Conservation (phyloP, 148 eudicot species). For the Rhododendron ferrugineum region DNA sequence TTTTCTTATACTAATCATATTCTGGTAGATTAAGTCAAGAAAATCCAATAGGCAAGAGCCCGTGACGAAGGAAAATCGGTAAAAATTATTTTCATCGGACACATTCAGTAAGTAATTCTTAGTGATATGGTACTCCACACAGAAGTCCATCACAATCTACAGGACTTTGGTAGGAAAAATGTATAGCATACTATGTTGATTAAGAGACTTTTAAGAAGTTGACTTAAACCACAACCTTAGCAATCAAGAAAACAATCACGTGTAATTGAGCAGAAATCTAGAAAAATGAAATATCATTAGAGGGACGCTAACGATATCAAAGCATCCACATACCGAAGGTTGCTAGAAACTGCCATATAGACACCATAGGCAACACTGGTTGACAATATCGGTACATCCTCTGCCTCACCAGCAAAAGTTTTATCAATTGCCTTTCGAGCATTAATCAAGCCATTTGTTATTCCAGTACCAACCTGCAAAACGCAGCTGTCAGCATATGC, state of each 20-base stretch:
- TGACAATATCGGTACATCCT: slow-evolving; percentile 68
- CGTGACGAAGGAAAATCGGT: neutral
- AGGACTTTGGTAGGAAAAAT: neutral
- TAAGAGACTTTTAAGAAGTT: neutral
- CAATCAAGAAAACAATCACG: neutral
- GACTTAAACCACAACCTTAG: neutral
- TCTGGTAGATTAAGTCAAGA: neutral
- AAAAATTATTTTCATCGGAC: neutral
- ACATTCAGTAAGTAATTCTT: neutral
- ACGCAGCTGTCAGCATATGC: slow-evolving; percentile 1
- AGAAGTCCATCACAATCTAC: neutral
- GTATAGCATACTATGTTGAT: neutral
- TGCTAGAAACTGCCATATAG: slow-evolving; percentile 89
- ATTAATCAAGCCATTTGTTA: slow-evolving; percentile 63
- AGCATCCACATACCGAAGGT: slow-evolving; percentile 55
- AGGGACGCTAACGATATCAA: neutral
- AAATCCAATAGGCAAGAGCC: neutral
- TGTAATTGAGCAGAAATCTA: neutral
- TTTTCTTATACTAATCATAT: neutral
- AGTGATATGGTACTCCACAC: neutral
- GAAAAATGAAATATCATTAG: neutral
- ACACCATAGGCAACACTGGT: slow-evolving; percentile 87
- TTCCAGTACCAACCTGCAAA: slow-evolving; percentile 72
- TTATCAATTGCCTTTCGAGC: slow-evolving; percentile 68
- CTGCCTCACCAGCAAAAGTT: slow-evolving; percentile 74